A percentile compares a stretch with the other conserved stretches of the same genome.
Conservation (phyloP, 2,329 filamentous ascomycete genomes). For the Aureobasidium uvarum region DNA sequence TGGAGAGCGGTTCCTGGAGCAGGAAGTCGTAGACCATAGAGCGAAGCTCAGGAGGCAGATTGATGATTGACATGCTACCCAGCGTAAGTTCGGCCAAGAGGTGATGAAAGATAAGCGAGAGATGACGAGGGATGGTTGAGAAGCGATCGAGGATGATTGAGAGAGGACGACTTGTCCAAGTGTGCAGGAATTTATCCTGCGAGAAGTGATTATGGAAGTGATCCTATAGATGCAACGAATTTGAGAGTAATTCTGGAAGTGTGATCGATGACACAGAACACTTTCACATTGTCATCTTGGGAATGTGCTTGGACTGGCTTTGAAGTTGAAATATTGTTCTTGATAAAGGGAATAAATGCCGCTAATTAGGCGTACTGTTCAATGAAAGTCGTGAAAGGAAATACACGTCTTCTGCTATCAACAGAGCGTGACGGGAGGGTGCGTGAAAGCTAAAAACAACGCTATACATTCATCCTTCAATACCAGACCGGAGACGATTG, state of each 20-base stretch:
- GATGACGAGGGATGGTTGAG: background rate
- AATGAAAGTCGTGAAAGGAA: constrained; percentile 26
- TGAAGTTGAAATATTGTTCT: background rate
- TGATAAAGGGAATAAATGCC: constrained; percentile 17
- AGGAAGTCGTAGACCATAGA: no score
- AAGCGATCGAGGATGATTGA: no score
- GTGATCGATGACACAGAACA: background rate
- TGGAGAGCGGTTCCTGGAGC: no score
- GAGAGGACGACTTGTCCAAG: no score
- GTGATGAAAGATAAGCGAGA: background rate
- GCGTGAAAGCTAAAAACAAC: background rate
- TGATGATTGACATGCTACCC: no score
- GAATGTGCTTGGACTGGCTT: background rate
- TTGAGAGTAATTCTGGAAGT: no score
- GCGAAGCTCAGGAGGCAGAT: no score
- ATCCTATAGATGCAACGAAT: no score
- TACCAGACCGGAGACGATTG: constrained; percentile 23
- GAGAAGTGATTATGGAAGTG: no score
- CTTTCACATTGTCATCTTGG: background rate
- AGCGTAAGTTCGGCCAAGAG: no score
- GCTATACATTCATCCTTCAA: constrained; percentile 20
- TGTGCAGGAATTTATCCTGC: no score
- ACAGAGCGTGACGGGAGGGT: background rate
- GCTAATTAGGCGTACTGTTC: constrained; percentile 24
- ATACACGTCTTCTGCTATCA: background rate